Conservation (phyloP, 2,329 filamentous ascomycete species). For the Corniculantispora saksenae region DNA sequence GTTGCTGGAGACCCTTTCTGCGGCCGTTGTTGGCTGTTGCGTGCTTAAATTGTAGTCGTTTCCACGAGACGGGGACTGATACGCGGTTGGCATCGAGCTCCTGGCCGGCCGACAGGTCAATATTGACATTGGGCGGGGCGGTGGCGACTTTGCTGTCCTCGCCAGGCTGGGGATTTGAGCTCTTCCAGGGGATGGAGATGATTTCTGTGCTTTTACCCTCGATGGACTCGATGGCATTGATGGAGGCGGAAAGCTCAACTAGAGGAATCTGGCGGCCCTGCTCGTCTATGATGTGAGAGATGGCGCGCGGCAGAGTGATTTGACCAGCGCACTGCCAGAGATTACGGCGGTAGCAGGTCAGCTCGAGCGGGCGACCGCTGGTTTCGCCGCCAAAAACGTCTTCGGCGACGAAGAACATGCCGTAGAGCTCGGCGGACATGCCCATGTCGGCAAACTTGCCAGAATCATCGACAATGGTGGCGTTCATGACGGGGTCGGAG, state of each 20-base stretch:
- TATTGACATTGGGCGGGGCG: constrained; percentile 54
- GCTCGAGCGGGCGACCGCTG: constrained; percentile 65
- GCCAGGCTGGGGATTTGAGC: constrained; percentile 56
- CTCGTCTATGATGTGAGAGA: constrained; percentile 68
- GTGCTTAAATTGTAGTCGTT: constrained; percentile 90
- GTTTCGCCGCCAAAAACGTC: constrained; percentile 69
- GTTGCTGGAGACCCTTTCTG: constrained; percentile 90
- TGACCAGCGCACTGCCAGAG: constrained; percentile 93
- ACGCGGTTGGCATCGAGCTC: constrained; percentile 78
- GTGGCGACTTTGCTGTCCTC: constrained; percentile 52
- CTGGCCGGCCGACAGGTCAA: constrained; percentile 60
- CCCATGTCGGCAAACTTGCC: constrained; percentile 63
- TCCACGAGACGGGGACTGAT: constrained; percentile 86
- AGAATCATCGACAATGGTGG: constrained; percentile 64
- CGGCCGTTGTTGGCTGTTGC: constrained; percentile 95
- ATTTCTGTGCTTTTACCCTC: constrained; percentile 92
- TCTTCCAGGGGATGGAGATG: constrained; percentile 96
- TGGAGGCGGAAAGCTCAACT: constrained; percentile 75
- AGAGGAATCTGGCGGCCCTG: constrained; percentile 78
- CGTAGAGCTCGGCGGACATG: constrained; percentile 76
- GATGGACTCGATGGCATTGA: constrained; percentile 87
- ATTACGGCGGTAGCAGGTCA: constrained; percentile 94
- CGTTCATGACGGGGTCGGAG: constrained; percentile 61
- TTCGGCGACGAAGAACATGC: constrained; percentile 87
- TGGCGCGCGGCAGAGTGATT: constrained; percentile 73